phyloP scores from a whole-genome alignment of 2,329 filamentous ascomycete species.

The Hymenotorrendiella dingleyae region DNA sequence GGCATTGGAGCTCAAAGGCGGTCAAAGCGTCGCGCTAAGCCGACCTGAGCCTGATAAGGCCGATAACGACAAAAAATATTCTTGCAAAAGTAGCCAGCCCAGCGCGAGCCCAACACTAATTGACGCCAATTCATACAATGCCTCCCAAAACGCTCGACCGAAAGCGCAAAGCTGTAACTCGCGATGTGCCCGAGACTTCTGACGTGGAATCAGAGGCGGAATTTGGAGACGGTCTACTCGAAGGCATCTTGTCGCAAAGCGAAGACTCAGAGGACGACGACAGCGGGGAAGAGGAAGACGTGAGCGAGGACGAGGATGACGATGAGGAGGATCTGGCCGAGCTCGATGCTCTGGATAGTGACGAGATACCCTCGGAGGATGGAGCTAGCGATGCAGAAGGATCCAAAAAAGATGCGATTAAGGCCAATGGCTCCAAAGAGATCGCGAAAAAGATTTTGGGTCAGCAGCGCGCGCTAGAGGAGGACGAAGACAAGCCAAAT shows the following conservation, averaged over 20 bases:
- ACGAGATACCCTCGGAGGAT: conserved; percentile 41
- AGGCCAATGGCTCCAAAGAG: conserved; percentile 35
- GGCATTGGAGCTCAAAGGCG: too few relatives aligned
- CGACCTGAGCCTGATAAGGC: conserved; percentile 5
- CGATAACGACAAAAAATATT: conserved; percentile 14
- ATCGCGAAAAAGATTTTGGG: conserved; percentile 25
- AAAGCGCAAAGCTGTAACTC: conserved; percentile 60
- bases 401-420: conserved; percentile 35
- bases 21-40: conserved; percentile 6
- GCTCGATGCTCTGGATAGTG: conserved; percentile 40
- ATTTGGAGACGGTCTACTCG: conserved; percentile 47
- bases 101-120: conserved; percentile 5
- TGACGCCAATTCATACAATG: conserved; percentile 19
- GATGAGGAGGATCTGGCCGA: conserved; percentile 34
- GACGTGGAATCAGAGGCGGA: conserved; percentile 55
- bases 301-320: conserved; percentile 42
- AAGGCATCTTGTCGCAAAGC: conserved; percentile 51
- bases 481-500: conserved; percentile 39
- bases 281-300: conserved; percentile 40
- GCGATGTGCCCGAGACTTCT: conserved; percentile 42
- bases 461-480: conserved; percentile 25
- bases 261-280: conserved; percentile 52
- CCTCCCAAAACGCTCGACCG: conserved; percentile 21
- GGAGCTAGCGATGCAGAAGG: conserved; percentile 30
- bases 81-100: conserved; percentile 11